Percentiles rank a stretch among this genome's conserved stretches.
Evolutionary conservation across 306 rosid species (phyloP).

Genomic region (Vicia faba): DNA sequence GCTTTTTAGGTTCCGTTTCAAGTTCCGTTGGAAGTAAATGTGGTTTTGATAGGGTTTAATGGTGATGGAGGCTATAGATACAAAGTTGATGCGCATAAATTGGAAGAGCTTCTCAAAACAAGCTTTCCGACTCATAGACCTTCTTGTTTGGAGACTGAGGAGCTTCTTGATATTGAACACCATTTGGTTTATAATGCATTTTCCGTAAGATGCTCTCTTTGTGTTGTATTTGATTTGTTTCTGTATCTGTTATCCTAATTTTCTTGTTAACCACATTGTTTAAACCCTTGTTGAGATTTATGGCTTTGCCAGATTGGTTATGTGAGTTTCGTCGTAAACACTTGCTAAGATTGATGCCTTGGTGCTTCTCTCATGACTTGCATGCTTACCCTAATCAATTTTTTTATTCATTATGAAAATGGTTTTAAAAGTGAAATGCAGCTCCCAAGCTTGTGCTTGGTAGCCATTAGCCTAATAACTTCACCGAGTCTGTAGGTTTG

Average conservation of each 20-base stretch:
- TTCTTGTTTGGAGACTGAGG: conserved; percentile 86
- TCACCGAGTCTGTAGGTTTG: background rate
- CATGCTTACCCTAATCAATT: background rate
- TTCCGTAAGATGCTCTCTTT: conserved; percentile 55
- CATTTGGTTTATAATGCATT: conserved; percentile 73
- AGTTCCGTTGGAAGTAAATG: conserved; percentile 93
- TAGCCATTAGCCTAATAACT: background rate
- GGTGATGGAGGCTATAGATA: conserved; percentile 86
- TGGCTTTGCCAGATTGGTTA: background rate
- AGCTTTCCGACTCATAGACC: conserved; percentile 91
- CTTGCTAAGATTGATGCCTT: background rate
- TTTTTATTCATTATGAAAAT: background rate
- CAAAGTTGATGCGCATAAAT: conserved; percentile 57
- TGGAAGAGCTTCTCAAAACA: conserved; percentile 68
- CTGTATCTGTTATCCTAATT: conserved; percentile 5
- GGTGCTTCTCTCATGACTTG: background rate
- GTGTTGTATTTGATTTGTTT: background rate
- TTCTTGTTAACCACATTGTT: no score
- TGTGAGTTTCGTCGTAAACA: background rate
- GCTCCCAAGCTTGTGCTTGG: background rate
- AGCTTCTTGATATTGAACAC: conserved; percentile 88
- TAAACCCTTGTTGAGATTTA: background rate
- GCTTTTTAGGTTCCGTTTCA: conserved; percentile 82
- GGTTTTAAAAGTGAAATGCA: conserved; percentile 6
- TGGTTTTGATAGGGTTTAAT: conserved; percentile 79